Evolutionary conservation across 352 stramenopile species (phyloP).

Genomic region (Pythium oligandrum): DNA sequence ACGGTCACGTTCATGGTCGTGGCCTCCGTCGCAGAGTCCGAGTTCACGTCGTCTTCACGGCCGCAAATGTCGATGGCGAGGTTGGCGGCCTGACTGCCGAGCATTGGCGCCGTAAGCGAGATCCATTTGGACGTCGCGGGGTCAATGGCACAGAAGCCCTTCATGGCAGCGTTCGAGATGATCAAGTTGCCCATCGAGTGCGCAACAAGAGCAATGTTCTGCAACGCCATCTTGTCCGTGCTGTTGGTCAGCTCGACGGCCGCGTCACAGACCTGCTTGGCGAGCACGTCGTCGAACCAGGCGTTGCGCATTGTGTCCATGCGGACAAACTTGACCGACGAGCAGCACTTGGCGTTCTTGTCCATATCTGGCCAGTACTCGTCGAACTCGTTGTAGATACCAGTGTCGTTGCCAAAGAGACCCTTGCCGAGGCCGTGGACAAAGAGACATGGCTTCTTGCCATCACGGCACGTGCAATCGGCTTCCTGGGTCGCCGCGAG

Average conservation of each 20-base stretch:
- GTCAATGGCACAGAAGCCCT: constrained; percentile 12
- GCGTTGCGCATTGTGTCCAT: constrained; percentile 24
- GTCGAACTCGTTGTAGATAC: constrained; percentile 9
- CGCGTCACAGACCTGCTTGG: constrained; percentile 25
- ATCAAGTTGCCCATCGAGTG: constrained; percentile 43
- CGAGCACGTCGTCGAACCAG: constrained; percentile 23
- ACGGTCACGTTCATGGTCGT: too few relatives aligned
- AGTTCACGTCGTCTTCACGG: background rate
- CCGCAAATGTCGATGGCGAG: constrained; percentile 6
- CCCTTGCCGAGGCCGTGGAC: constrained; percentile 21
- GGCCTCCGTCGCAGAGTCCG: constrained; percentile 3
- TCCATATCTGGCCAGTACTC: constrained; percentile 27
- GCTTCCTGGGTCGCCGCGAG: constrained; percentile 5
- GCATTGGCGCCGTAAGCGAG: constrained; percentile 9
- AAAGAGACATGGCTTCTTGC: constrained; percentile 29
- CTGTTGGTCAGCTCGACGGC: constrained; percentile 17
- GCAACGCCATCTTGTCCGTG: constrained; percentile 8
- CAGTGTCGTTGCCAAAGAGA: background rate
- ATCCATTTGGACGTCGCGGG: constrained; percentile 2
- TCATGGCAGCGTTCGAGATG: constrained; percentile 17
- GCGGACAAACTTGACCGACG: constrained; percentile 28
- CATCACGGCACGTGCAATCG: constrained; percentile 5
- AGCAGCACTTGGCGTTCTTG: constrained; percentile 25
- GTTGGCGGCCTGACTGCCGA: constrained; percentile 16
- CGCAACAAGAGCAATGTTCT: constrained; percentile 27